Evolutionary conservation across 345 rosid species (phyloP).

Genomic region (Aquilaria yunnanensis): DNA sequence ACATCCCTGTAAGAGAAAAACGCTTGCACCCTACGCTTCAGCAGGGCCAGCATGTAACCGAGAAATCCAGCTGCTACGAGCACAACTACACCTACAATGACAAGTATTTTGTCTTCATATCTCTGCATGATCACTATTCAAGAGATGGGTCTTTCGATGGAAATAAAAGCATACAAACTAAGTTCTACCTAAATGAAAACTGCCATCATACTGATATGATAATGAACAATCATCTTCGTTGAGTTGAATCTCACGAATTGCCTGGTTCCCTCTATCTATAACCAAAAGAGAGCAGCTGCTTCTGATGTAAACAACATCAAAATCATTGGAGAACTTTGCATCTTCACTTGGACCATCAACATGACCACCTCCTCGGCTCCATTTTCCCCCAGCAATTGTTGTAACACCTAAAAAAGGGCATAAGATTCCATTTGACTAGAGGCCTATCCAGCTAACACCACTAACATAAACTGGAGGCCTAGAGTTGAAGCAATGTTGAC

Average conservation of each 20-base stretch:
- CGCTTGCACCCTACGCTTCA: conserved; percentile 56
- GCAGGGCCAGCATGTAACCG: conserved; percentile 86
- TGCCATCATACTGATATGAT: conserved; percentile 36
- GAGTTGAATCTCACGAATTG: conserved; percentile 85
- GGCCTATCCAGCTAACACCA: neutral
- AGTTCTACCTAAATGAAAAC: conserved; percentile 59
- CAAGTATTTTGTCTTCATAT: conserved; percentile 4
- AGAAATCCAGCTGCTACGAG: conserved; percentile 73
- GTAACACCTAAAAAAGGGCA: conserved; percentile 55
- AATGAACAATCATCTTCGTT: conserved; percentile 60
- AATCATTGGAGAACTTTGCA: conserved; percentile 80
- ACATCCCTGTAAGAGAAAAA: conserved; percentile 57
- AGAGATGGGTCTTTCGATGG: neutral
- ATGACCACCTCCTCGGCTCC: conserved; percentile 60
- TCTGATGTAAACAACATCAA: conserved; percentile 66
- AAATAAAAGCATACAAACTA: conserved; percentile 1
- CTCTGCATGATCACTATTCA: neutral
- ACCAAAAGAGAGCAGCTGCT: conserved; percentile 83
- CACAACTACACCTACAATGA: conserved; percentile 58
- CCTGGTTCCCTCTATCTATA: conserved; percentile 82
- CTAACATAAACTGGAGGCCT: too few relatives aligned
- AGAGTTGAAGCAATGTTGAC: neutral
- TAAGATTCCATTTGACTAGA: conserved; percentile 3
- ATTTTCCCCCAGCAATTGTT: conserved; percentile 86
- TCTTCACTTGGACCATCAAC: conserved; percentile 78